Conservation (phyloP, 2,329 filamentous ascomycete genomes). For the Pseudopyrenochaeta lycopersici region DNA sequence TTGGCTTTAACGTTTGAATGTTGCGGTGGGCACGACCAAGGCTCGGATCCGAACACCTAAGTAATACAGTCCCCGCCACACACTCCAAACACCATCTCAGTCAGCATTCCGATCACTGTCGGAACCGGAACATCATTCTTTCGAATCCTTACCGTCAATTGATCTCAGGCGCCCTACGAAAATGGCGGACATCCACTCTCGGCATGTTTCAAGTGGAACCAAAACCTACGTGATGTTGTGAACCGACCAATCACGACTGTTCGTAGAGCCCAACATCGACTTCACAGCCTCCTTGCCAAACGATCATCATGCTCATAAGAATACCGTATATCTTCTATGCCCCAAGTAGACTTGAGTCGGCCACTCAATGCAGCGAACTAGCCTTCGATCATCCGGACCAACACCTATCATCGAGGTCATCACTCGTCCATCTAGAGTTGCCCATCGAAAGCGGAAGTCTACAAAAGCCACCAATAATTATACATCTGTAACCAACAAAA, state of each 20-base stretch:
- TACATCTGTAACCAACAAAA: background rate
- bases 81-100: background rate
- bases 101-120: background rate
- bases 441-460: background rate
- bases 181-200: background rate
- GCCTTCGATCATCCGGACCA: background rate
- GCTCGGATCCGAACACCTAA: background rate
- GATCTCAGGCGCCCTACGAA: background rate
- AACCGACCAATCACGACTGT: background rate
- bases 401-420: background rate
- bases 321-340: constrained; percentile 2
- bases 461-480: background rate
- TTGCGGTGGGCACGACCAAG: no score
- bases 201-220: background rate
- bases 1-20: background rate
- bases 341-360: background rate
- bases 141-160: background rate
- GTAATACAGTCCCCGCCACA: background rate
- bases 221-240: background rate
- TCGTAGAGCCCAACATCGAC: background rate
- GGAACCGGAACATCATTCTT: background rate
- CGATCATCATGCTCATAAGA: background rate
- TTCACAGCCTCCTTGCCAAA: background rate
- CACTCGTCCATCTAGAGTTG: background rate
- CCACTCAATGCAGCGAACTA: constrained; percentile 1